Evolutionary conservation across 257 asterid species (phyloP), one percentile per base, ranked within the genome.

Genomic region (Anisodus tanguticus): DNA sequence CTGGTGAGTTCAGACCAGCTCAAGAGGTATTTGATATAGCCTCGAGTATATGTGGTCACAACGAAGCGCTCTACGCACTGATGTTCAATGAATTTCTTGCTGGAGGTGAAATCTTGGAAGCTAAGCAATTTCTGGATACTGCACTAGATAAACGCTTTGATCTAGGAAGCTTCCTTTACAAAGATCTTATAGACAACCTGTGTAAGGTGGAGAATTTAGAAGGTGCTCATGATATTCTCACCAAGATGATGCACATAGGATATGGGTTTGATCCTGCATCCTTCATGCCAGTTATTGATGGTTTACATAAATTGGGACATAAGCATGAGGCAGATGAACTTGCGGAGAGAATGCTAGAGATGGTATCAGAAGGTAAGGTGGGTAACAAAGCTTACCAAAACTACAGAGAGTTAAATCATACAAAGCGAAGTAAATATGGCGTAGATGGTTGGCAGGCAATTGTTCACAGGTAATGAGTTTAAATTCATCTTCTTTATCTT

Each of bases 1-100:
- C 87, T 55, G 99, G 99, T 81, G 98, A 94, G 85, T 93, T 93
- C 90, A 93, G 93, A 84, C 98, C 97, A 49, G 98, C 99, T 57
- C 92, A 89, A 83, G 99, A 96, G 79, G 93, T 88, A 67, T 93
- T 96, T 88, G 91, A 92, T 79, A 86, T 89, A 16, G 93, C 93
- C 78, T 70, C 89, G 83, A 86, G 91, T 76, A 85, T 91, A 49
- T 91, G 91, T 86, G 98, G 98, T 76, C 94, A 91, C 88, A 88
- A 86, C 55, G 93, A 92, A 82, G 90, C 84, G 47, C 93, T 96
- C 66, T 96, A 92, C 81, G 86, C 87, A 83, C 81, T 89, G 87
- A 89, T 93, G 90, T 93, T 94, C 86, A 90, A 92, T 78, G 97
- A 96, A 90, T 80, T 92, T 79, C 92, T 94, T 89, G 92, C 92